Evolutionary conservation across 192 early-diverging fungal species (phyloP).

Genomic region (Tieghemiomyces parasiticus): DNA sequence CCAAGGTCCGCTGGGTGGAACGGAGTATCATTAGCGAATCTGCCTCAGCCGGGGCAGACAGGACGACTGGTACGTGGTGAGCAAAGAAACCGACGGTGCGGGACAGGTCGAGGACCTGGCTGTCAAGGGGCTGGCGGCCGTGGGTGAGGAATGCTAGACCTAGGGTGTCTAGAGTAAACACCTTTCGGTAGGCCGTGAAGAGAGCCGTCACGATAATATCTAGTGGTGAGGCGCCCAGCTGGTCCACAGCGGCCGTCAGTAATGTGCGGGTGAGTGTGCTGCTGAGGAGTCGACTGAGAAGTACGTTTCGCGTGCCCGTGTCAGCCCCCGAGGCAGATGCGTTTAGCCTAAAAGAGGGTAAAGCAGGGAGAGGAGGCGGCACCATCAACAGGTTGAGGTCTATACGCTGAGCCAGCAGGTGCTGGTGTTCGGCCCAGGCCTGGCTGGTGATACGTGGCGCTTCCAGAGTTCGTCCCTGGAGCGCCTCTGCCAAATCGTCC

Average conservation of each 20-base stretch:
- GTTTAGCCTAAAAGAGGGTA: neutral
- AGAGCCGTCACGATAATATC: neutral
- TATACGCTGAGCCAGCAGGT: neutral
- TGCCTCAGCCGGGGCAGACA: neutral
- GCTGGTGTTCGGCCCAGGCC: neutral
- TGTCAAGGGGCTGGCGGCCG: neutral
- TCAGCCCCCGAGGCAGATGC: neutral
- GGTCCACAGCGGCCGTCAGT: neutral
- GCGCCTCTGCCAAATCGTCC: neutral
- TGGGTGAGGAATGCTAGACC: neutral
- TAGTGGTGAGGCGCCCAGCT: neutral
- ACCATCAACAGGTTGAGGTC: too few relatives aligned
- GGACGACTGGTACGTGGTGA: neutral
- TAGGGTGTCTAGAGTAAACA: neutral
- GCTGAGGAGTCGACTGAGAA: neutral
- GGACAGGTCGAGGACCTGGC: neutral
- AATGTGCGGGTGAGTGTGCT: too few relatives aligned
- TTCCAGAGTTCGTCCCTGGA: neutral
- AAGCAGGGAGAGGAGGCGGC: too few relatives aligned
- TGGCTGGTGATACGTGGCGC: too few relatives aligned
- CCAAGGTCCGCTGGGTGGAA: neutral
- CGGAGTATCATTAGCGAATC: neutral
- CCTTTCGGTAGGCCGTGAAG: neutral
- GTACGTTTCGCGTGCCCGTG: neutral
- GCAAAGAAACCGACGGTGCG: neutral